Conservation (phyloP, 2,329 filamentous ascomycete genomes). For the Hymenoscyphus fructigenus region DNA sequence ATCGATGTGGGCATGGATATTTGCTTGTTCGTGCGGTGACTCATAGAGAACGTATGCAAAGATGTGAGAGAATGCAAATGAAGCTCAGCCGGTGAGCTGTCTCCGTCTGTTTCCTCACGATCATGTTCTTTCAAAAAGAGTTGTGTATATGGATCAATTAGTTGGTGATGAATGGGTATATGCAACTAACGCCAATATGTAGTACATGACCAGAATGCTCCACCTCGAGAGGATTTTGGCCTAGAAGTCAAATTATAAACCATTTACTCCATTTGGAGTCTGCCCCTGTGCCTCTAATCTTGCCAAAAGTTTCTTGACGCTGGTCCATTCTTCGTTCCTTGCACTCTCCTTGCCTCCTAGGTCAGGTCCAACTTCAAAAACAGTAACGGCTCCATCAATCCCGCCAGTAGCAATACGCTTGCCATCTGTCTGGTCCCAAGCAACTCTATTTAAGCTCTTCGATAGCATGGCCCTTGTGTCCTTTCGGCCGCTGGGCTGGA, state of each 20-base stretch:
- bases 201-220: slow-evolving; percentile 13
- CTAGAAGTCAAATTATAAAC: slow-evolving; percentile 15
- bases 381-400: slow-evolving; percentile 83
- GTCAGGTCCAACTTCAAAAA: slow-evolving; percentile 87
- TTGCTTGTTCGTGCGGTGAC: no score
- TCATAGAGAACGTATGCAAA: no score
- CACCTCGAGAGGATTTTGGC: background rate
- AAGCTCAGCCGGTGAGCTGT: no score
- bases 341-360: slow-evolving; percentile 81
- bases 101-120: background rate
- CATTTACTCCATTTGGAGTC: slow-evolving; percentile 28
- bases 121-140: background rate
- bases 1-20: no score
- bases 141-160: slow-evolving; percentile 15
- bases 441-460: slow-evolving; percentile 88
- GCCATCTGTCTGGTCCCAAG: slow-evolving; percentile 90
- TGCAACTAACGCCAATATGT: slow-evolving; percentile 20
- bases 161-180: slow-evolving; percentile 17
- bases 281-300: slow-evolving; percentile 58
- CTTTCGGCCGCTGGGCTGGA: slow-evolving; percentile 67
- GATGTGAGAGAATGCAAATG: no score
- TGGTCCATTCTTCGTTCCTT: slow-evolving; percentile 87
- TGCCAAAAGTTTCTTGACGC: slow-evolving; percentile 84
- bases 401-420: slow-evolving; percentile 86
- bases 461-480: slow-evolving; percentile 69